Conservation (phyloP, 345 rosid species). For the Crucihimalaya himalaica region DNA sequence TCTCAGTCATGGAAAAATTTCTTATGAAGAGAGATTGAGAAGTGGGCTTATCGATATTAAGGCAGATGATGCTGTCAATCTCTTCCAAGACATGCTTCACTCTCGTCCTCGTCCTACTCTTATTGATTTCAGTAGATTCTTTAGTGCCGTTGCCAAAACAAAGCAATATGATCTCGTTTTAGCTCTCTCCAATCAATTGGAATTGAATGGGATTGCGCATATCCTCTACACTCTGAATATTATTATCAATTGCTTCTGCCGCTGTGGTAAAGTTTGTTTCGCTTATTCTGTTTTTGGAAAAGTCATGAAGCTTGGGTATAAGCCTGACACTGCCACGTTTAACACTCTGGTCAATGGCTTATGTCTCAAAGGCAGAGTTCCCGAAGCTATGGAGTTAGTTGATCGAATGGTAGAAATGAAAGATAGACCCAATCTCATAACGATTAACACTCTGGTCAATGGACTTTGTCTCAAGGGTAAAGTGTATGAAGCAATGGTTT, state of each 20-base stretch:
- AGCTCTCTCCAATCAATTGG: background rate
- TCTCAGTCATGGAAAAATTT: background rate
- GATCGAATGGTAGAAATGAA: background rate
- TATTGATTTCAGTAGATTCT: background rate
- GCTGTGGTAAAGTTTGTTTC: background rate
- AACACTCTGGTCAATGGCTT: background rate
- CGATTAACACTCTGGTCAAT: background rate
- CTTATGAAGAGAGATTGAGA: background rate
- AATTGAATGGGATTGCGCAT: background rate
- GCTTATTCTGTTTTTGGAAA: background rate
- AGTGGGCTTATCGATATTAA: background rate
- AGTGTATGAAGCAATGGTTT: background rate
- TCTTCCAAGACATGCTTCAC: background rate
- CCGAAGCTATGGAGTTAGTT: background rate
- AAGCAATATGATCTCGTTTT: background rate
- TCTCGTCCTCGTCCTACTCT: conserved; percentile 2
- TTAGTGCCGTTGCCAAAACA: background rate
- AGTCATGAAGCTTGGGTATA: background rate
- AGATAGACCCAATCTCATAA: background rate
- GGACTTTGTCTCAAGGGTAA: background rate
- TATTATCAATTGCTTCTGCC: background rate
- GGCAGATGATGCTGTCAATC: background rate
- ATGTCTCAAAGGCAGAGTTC: background rate
- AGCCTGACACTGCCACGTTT: background rate
- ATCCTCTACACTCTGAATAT: background rate